These are phyloP conservation scores for Calonectria multiphialidica DNA, from an alignment of 2,329 filamentous ascomycete species.

Conservation along the genomic window DNA sequence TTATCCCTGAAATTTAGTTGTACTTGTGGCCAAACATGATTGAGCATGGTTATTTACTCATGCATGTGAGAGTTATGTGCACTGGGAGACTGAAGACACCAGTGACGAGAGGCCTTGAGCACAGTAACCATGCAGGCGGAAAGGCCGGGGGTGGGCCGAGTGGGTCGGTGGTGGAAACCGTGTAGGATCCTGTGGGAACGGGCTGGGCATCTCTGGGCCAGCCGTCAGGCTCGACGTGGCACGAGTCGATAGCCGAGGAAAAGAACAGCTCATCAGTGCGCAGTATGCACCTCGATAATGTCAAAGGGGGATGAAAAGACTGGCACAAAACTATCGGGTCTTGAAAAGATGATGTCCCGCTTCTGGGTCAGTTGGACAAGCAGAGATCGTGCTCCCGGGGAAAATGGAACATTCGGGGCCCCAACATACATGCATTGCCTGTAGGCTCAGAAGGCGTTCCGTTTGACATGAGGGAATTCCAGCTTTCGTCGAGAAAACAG, in stretches of 20 bases:
- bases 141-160: conserved; percentile 14
- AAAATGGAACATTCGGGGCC: background rate
- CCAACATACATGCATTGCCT: background rate
- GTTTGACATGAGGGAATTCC: conserved; percentile 23
- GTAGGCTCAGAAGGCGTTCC: background rate
- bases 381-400: background rate
- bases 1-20: background rate
- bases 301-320: background rate
- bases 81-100: background rate
- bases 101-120: background rate
- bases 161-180: conserved; percentile 28
- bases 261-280: conserved; percentile 1
- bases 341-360: background rate
- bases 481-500: background rate
- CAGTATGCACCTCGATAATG: background rate
- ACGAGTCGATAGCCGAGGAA: conserved; percentile 36
- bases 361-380: too few relatives aligned
- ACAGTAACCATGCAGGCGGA: conserved; percentile 5
- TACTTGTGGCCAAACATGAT: background rate
- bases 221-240: conserved; percentile 42
- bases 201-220: conserved; percentile 37
- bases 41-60: background rate
- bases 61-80: background rate
- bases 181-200: conserved; percentile 38
- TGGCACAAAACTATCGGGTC: background rate